Base-by-base conservation (phyloP, 805 yeast species). In the Ogataea ganodermae region DNA sequence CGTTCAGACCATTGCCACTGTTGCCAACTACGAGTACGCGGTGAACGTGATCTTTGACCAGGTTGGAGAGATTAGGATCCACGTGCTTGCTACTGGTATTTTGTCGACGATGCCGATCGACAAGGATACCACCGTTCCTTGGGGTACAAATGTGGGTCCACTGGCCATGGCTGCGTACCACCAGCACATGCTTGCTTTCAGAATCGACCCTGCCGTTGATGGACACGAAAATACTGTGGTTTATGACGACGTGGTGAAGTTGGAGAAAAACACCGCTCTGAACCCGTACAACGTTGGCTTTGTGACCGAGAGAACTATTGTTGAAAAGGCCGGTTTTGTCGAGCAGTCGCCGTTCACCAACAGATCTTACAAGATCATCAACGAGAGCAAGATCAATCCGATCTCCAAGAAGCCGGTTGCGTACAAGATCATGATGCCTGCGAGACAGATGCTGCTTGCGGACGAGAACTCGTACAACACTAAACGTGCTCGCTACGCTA, bases 21-120 rank as follows among this genome's bases (percentile, higher is more conserved):
- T 86, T 54, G 89, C 91, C 51, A 86, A 86, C 74, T 86, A 86
- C 70, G 94, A 86, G 70, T 86, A 86, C 71, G 78, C 84, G 51
- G 67, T 86, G 59, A 86, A 85, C 69, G 71, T 83, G 61, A 79
- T 85, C 61, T 81, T 86, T 60, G 86, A 82, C 59, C 89, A 81
- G 68, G 90, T 83, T 56, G 95, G 91, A 60, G 83, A 84, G 42
- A 81, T 86, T 59, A 82, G 83, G 55, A 81, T 86, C 50, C 89
- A 86, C 66, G 84, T 84, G 49, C 78, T 91, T 70, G 94, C 94
- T 52, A 86, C 95, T 48, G 95, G 95, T 75, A 86, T 86, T 61
- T 74, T 86, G 55, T 86, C 94, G 28, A 86, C 95, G 48, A 85
- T 83, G 85, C 89, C 90, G 56, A 82, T 85, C 58, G 92, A 86